Evolutionary conservation across 768 basidiomycete genomes (phyloP), one percentile per base, ranked within the genome.

Genomic region (Suillus spraguei): DNA sequence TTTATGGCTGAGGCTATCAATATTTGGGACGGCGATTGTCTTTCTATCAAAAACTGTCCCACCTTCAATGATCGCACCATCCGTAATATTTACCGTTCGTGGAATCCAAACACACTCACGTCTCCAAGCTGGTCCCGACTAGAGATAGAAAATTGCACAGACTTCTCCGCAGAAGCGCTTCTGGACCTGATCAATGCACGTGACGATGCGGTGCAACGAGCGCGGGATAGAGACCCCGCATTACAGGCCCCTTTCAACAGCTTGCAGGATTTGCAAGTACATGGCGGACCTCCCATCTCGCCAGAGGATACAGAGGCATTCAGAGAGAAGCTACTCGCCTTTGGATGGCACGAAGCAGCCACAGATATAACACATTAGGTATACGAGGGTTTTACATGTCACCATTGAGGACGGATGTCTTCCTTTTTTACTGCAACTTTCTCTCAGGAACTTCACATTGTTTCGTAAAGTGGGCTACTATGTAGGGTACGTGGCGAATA

Each of bases 81-180:
- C 24, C 38, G 55, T 24, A 16, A 39, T 16, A 56, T 56, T 1
- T 17, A 56, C 6, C 38, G 9, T 17, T 24, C 24, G 10, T 56
- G 55, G 55, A 20, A 38, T 56, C 55, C 55, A 56, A 38, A 28
- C 5, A 39, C 17, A 56, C 55, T 56, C 55, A 28, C 38, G 10
- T 56, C 55, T 24, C 55, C 55, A 28, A 56, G 24, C 17, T 56
- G 55, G 55, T 39, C 55, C 17, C 55, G 16, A 56, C 24, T 56
- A 39, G 16, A 56, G 38, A 56, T 56, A 56, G 55, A 56, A 9
- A 36, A 56, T 28, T 56, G 55, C 38, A 24, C 16, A 17, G 22
- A 11, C 3, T 56, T 56, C 38, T 39, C 55, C 55, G 55, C 38
- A 20, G 38, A 28, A 11, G 22, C 55, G 38, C 38, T 56, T 39